Conservation (phyloP, 306 rosid genomes). For the Pterocarpus santalinus region DNA sequence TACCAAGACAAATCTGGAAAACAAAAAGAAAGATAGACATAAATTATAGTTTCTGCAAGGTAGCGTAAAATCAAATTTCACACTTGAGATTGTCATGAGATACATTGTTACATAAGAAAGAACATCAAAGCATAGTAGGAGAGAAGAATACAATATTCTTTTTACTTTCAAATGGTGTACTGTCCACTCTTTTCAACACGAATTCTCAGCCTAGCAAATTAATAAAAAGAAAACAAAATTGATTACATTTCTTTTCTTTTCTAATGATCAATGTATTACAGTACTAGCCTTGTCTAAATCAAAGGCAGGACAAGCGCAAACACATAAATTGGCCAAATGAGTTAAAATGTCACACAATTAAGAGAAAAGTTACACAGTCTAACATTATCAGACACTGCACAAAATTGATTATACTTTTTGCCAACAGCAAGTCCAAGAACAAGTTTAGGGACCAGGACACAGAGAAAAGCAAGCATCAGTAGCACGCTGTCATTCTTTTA, state of each 20-base stretch:
- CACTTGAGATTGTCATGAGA: background rate
- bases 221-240: background rate
- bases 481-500: no score
- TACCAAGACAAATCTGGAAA: conserved; percentile 15
- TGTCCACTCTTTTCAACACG: background rate
- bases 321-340: no score
- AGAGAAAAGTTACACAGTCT: no score
- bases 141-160: background rate
- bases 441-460: no score
- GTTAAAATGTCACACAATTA: no score
- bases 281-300: background rate
- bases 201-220: background rate
- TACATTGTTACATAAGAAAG: background rate
- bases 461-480: no score
- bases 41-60: background rate
- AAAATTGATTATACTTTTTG: no score
- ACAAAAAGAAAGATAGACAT: conserved; percentile 1
- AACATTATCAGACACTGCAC: no score
- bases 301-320: no score
- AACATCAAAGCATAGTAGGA: background rate
- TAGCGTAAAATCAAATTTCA: background rate
- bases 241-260: background rate
- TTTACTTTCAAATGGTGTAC: background rate
- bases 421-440: no score
- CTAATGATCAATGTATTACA: background rate